Base-by-base conservation (phyloP, 2,329 filamentous ascomycete genomes). In the Xylaria sp. region DNA sequence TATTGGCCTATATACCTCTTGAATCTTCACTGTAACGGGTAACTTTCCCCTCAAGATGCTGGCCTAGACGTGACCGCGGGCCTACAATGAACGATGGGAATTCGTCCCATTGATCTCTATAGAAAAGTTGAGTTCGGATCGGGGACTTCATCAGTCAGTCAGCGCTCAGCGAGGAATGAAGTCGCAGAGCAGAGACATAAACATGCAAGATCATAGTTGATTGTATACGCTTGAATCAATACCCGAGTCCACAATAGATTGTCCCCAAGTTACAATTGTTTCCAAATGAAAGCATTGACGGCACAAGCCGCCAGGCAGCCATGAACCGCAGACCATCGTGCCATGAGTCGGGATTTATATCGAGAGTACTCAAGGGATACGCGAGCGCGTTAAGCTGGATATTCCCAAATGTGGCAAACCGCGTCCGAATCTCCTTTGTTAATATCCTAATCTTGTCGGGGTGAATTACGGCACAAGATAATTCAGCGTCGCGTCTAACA, bases 31-130 rank as follows among this genome's bases (percentile, higher is more conserved):
- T n/a, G n/a, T n/a, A n/a, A n/a, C n/a, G n/a, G n/a, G 61, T 68
- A 75, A 67, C 53, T 76, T 71, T 31, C 72, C 70, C 69, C 67
- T 70, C 74, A n/a, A 75, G 50, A 67, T 72, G 60, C 35, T 71
- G 66, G 1, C 71, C 70, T 7, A 65, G 17, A 15, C 61, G 9
- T 9, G 28, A 31, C 28, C 28, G 28, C 28, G 28, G 28, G 5
- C 28, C 28, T 5, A 31, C 28, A 9, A 4, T 67, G 50, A 73
- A 74, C 1, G 72, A 64, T 49, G 74, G 71, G 1, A 72, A 31
- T 2, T 54, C 67, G 1, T 59, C 19, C 14, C 64, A 61, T 19
- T 63, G 50, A 28, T 75, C 72, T 11, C 63, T 25, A 33, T 47
- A 68, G 46, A 71, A 74, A 9, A 31, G 28, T 9, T 4, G 9